Conservation (phyloP, 2,329 filamentous ascomycete genomes). For the Trichoderma polysporum region DNA sequence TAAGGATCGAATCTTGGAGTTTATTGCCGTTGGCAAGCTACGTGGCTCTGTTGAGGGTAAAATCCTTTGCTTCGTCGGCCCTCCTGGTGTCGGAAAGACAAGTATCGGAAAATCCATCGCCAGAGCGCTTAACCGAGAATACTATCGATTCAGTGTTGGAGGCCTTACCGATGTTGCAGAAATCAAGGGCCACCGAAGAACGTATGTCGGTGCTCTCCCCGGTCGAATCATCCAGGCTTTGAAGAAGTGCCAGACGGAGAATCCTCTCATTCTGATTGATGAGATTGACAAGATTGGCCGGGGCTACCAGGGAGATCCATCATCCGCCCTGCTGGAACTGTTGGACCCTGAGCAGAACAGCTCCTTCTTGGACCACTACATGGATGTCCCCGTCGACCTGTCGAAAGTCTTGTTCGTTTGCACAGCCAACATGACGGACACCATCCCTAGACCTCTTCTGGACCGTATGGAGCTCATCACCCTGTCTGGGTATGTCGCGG, state of each 20-base stretch:
- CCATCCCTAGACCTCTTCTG: constrained; percentile 87
- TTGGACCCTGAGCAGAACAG: constrained; percentile 96
- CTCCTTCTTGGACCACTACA: constrained; percentile 97
- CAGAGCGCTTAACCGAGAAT: constrained; percentile 88
- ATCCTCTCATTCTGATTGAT: constrained; percentile 93
- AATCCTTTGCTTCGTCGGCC: constrained; percentile 95
- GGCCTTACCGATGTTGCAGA: constrained; percentile 96
- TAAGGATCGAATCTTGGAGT: constrained; percentile 96
- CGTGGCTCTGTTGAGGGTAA: constrained; percentile 97
- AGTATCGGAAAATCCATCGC: constrained; percentile 99
- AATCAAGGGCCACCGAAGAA: constrained; percentile 95
- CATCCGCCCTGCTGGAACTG: constrained; percentile 87
- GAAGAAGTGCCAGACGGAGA: constrained; percentile 99
- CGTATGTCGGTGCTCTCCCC: constrained; percentile 92
- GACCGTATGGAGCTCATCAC: constrained; percentile 98
- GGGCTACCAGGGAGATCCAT: constrained; percentile 94
- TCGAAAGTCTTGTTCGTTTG: constrained; percentile 98
- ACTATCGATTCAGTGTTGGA: constrained; percentile 97
- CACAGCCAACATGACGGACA: constrained; percentile 98
- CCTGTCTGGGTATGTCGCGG: constrained; percentile 91
- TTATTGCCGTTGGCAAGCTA: constrained; percentile 96
- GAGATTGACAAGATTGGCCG: constrained; percentile 98
- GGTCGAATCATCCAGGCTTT: constrained; percentile 96
- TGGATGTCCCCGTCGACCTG: constrained; percentile 95
- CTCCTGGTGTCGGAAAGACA: constrained; percentile 96